Conservation (phyloP, 257 asterid species). For the Datura wrightii region DNA sequence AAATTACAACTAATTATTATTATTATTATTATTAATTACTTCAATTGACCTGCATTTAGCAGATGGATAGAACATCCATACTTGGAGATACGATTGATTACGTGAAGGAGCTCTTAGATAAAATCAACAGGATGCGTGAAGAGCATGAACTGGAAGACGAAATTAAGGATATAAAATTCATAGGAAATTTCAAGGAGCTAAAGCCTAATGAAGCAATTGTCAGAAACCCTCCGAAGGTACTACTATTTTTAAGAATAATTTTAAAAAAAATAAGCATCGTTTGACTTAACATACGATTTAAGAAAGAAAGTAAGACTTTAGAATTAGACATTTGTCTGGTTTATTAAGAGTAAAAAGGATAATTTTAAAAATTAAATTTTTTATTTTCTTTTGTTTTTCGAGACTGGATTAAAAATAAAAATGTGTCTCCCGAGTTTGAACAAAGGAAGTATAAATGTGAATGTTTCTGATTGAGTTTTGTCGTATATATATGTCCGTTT, state of each 20-base stretch:
- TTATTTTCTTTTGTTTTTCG: too few relatives aligned
- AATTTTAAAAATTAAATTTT: too few relatives aligned
- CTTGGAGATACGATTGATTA: constrained; percentile 88
- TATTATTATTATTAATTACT: background rate
- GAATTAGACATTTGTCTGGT: too few relatives aligned
- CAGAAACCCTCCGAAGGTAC: constrained; percentile 70
- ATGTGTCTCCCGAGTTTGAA: too few relatives aligned
- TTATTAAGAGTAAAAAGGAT: too few relatives aligned
- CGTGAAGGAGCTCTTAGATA: constrained; percentile 72
- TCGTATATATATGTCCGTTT: background rate
- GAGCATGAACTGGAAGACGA: constrained; percentile 42
- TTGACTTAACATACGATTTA: too few relatives aligned
- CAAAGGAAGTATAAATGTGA: too few relatives aligned
- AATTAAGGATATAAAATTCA: constrained; percentile 32
- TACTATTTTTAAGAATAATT: too few relatives aligned
- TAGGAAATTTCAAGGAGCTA: constrained; percentile 45
- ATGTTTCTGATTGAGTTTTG: background rate
- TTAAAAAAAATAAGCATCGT: too few relatives aligned
- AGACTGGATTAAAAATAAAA: too few relatives aligned
- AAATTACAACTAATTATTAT: background rate
- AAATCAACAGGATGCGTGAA: constrained; percentile 57
- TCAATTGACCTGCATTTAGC: constrained; percentile 3
- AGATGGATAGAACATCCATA: constrained; percentile 95
- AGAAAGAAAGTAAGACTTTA: too few relatives aligned
- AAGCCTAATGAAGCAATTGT: constrained; percentile 55